A percentile compares a stretch with the other conserved stretches of the same genome.
phyloP scores from a whole-genome alignment of 2,329 filamentous ascomycete genomes.

The Monilinia aucupariae region DNA sequence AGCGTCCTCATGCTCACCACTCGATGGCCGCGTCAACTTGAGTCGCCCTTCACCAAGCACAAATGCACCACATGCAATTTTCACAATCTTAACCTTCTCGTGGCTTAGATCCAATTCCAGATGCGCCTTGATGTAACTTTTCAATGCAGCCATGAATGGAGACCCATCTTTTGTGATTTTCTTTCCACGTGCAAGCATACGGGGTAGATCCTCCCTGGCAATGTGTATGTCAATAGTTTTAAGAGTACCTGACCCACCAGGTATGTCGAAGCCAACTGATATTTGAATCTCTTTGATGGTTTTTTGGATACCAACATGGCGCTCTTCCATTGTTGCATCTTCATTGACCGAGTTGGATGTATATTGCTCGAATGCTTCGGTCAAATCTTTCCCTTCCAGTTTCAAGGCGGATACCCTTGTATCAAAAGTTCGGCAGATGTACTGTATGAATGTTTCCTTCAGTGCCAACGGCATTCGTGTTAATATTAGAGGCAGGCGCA shows the following conservation, averaged over 20 bases:
- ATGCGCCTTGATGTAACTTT: constrained; percentile 38
- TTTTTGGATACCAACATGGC: constrained; percentile 19
- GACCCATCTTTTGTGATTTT: constrained; percentile 21
- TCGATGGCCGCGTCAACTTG: constrained; percentile 35
- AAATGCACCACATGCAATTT: constrained; percentile 40
- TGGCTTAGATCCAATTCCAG: constrained; percentile 40
- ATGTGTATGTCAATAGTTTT: constrained; percentile 42
- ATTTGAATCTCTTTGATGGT: constrained; percentile 30
- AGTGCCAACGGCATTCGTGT: constrained; percentile 42
- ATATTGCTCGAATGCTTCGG: constrained; percentile 31
- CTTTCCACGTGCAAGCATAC: constrained; percentile 28
- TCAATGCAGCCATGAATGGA: constrained; percentile 40
- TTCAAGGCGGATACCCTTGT: constrained; percentile 37
- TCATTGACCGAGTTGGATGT: constrained; percentile 26
- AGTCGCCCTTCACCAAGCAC: constrained; percentile 39
- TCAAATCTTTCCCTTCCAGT: constrained; percentile 38
- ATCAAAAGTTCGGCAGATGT: constrained; percentile 42
- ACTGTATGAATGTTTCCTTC: constrained; percentile 40
- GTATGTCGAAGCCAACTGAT: constrained; percentile 31
- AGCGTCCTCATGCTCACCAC: constrained; percentile 19
- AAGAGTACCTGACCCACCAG: constrained; percentile 29
- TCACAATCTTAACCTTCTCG: constrained; percentile 38
- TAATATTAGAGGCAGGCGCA: constrained; percentile 41
- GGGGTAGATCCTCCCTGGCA: constrained; percentile 37
- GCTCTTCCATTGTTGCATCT: constrained; percentile 22